A percentile compares a stretch with the other conserved stretches of the same genome.
Conservation (phyloP, 176 grass and related monocot genomes). For the Panicum miliaceum region DNA sequence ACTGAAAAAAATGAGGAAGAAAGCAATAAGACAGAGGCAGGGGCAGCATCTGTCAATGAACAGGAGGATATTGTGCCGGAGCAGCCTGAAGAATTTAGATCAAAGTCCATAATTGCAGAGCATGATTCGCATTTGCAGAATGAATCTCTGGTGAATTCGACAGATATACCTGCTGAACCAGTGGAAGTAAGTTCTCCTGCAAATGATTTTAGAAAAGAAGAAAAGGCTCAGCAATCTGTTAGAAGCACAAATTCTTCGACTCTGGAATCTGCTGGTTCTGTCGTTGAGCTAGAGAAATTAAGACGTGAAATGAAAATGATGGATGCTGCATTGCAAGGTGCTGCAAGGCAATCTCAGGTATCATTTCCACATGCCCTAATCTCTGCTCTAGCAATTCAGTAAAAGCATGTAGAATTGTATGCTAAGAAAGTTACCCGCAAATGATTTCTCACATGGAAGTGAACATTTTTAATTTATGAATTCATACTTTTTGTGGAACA, state of each 20-base stretch:
- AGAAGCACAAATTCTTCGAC: slow-evolving; percentile 46
- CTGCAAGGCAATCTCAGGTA: slow-evolving; percentile 99
- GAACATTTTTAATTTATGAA: slow-evolving; percentile 31
- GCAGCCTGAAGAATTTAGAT: slow-evolving; percentile 28
- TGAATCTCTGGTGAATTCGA: slow-evolving; percentile 36
- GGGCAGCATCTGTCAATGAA: slow-evolving; percentile 15
- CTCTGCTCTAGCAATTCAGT: slow-evolving; percentile 21
- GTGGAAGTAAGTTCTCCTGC: slow-evolving; percentile 42
- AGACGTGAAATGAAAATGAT: slow-evolving; percentile 95
- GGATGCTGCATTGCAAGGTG: slow-evolving; percentile 99
- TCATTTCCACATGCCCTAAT: slow-evolving; percentile 30
- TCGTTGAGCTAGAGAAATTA: slow-evolving; percentile 73
- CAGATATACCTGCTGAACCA: slow-evolving; percentile 39
- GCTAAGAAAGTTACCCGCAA: slow-evolving; percentile 13
- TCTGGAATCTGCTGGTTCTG: slow-evolving; percentile 47
- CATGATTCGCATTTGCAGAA: slow-evolving; percentile 38
- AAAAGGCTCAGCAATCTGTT: slow-evolving; percentile 43
- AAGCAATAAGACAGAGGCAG: slow-evolving; percentile 42
- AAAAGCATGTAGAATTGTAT: slow-evolving; percentile 17
- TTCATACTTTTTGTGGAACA: slow-evolving; percentile 29
- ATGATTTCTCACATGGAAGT: slow-evolving; percentile 36
- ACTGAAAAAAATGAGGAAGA: slow-evolving; percentile 42
- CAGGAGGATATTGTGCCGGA: slow-evolving; percentile 41
- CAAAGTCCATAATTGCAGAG: slow-evolving; percentile 38
- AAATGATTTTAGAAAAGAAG: slow-evolving; percentile 51